Evolutionary conservation across 305 asterid genomes (phyloP), one percentile per base, ranked within the genome.

Genomic region (Ruellia speciosa): DNA sequence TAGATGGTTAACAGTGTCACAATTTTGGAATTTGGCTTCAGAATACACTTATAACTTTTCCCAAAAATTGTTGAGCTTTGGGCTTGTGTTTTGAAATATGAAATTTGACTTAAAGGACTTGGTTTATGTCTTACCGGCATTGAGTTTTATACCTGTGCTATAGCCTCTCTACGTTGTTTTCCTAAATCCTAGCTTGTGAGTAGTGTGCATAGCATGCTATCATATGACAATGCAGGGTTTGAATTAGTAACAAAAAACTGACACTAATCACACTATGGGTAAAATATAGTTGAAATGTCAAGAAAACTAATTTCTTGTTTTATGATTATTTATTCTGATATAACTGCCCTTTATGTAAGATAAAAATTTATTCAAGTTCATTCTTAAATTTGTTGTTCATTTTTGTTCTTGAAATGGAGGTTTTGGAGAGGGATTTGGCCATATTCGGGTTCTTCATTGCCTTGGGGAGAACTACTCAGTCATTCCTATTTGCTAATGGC

Each of bases 391-490:
- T 49, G 18, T 35, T 58, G 34, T 65, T 60, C 62, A n/a, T 47
- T n/a, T 9, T 47, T 16, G 14, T 15, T 55, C 50, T 56, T 72
- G 60, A 47, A 57, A 65, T 80, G 73, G 43, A 93, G 99, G 92
- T 88, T 49, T 71, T 93, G 74, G 97, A 88, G 72, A 88, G 77
- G 77, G 99, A 93, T 75, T 73, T 93, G 75, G 96, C 97, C 53
- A 77, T 93, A 75, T 88, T 93, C 81, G 99, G 99, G 61, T 84
- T 86, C 85, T 93, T 93, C 70, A 86, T 88, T 73, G 94, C 97
- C 60, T 79, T 93, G 75, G 99, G 99, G 53, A 88, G 94, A 79
- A 82, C 89, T 63, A 82, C 96, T 28, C 90, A 86, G 69, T 77
- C 82, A 35, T 86, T 60, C 68, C 82, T 93, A 50, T 81, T 64